Base-by-base conservation (phyloP, 305 asterid species). In the Fraxinus platypoda region DNA sequence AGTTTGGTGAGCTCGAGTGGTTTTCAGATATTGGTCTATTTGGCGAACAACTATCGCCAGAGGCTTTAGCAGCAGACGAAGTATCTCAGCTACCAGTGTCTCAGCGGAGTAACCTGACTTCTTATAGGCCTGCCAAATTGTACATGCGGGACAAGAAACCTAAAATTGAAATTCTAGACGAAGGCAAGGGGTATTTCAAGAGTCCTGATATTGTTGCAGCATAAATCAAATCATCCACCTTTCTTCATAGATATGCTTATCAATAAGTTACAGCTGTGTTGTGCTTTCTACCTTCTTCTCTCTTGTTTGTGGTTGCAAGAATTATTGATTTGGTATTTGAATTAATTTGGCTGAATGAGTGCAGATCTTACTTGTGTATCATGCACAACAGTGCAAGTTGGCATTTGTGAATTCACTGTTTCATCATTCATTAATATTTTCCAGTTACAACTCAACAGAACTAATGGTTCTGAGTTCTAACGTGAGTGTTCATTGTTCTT, bases 1-100 rank as follows among this genome's bases (percentile, higher is more conserved):
- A 87, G 79, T 82, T 87, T 17, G 87, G 88, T 23, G 92, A 84
- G 85, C 83, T 87, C 0, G 88, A 84, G 54, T 89, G 92, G 92
- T 73, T 87, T 35, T 49, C 83, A 8, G 89, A 83, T 75, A 84
- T 82, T 37, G 90, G 89, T 38, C 80, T 87, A 9, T 86, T 86
- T 71, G 87, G 90, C 33, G 90, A 87, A 74, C 90, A 84, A 74
- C 80, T 57, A 2, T 68, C 77, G 9, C 85, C 54, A 6, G 81
- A 83, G 66, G 81, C 79, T 34, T 68, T 72, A 28, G 74, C 86
- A 26, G 90, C 88, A 17, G 92, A 89, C 34, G 34, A 31, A 84
- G 92, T 89, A 8, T 90, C 92, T 37, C 86, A 87, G 81, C 86
- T 89, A 6, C 80, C 88, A 0, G 86, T 70, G 25, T 70, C 85